Conservation (phyloP, 108 stramenopile genomes). For the Schizochytrium sp. region DNA sequence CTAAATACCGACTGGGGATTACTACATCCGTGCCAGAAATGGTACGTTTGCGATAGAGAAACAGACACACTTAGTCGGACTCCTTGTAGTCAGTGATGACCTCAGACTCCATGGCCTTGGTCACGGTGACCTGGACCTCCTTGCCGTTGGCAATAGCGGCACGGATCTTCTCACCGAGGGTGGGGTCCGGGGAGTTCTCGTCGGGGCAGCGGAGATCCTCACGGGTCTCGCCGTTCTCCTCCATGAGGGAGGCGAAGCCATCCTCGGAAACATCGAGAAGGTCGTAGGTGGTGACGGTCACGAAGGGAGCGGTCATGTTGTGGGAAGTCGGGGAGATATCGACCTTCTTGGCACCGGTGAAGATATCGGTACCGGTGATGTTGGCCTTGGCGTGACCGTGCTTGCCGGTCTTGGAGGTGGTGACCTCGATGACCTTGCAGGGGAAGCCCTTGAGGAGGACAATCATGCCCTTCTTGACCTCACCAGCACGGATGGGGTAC, state of each 20-base stretch:
- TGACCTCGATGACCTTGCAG: constrained; percentile 98
- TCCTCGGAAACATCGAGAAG: constrained; percentile 96
- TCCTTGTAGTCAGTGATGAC: constrained; percentile 63
- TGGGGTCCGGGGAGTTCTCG: constrained; percentile 27
- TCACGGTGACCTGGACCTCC: constrained; percentile 70
- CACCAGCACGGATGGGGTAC: constrained; percentile 64
- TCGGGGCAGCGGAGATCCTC: constrained; percentile 95
- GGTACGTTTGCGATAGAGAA: no score
- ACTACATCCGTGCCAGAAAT: no score
- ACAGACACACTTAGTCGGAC: background rate
- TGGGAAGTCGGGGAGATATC: constrained; percentile 67
- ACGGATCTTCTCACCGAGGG: constrained; percentile 91
- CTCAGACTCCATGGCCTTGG: constrained; percentile 77
- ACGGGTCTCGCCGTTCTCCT: constrained; percentile 97
- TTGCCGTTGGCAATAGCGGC: constrained; percentile 87
- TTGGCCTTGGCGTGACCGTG: constrained; percentile 99
- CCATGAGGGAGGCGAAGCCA: constrained; percentile 94
- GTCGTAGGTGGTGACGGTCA: constrained; percentile 93
- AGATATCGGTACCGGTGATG: constrained; percentile 97
- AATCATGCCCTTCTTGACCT: constrained; percentile 75
- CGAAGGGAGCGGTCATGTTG: constrained; percentile 76
- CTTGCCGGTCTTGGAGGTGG: constrained; percentile 99
- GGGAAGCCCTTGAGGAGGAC: constrained; percentile 98
- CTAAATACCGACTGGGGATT: no score
- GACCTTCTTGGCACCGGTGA: constrained; percentile 96